Percentiles rank a stretch among this genome's conserved stretches.
Evolutionary conservation across 768 basidiomycete species (phyloP).

Genomic region (Sporobolomyces pararoseus): DNA sequence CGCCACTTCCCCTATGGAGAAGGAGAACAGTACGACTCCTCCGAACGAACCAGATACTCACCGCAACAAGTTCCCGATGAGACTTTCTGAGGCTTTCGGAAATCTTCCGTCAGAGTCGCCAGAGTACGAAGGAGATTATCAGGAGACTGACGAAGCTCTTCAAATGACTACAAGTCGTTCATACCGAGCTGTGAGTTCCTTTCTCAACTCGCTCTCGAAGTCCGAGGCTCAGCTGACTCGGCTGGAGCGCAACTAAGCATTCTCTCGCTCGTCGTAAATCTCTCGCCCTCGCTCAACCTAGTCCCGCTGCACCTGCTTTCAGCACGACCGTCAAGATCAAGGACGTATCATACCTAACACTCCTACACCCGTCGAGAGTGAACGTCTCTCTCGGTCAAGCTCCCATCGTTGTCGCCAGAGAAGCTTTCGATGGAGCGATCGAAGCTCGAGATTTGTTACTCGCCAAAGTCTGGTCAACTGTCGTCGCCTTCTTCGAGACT

Average conservation of each 20-base stretch:
- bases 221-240: not conserved
- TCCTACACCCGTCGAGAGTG: conserved; percentile 14
- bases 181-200: conserved; percentile 8
- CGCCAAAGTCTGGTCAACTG: conserved; percentile 32
- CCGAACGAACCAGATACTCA: conserved; percentile 15
- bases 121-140: conserved; percentile 32
- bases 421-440: conserved; percentile 10
- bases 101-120: conserved; percentile 17
- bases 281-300: not conserved
- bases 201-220: not conserved
- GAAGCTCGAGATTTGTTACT: conserved; percentile 21
- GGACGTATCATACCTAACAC: conserved; percentile 40
- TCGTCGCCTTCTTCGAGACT: conserved; percentile 31
- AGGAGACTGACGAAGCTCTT: conserved; percentile 40
- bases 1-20: not conserved
- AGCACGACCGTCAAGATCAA: conserved; percentile 40
- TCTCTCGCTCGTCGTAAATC: not conserved
- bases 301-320: conserved; percentile 12
- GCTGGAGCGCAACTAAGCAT: not conserved
- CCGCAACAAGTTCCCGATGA: conserved; percentile 10
- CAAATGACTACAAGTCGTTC: conserved; percentile 16
- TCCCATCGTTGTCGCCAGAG: conserved; percentile 28
- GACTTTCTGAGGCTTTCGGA: conserved; percentile 41
- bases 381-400: conserved; percentile 5
- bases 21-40: conserved; percentile 4